These are phyloP conservation scores for Nicotiana tomentosiformis DNA, from an alignment of 257 asterid genomes.

Conservation along the genomic window DNA sequence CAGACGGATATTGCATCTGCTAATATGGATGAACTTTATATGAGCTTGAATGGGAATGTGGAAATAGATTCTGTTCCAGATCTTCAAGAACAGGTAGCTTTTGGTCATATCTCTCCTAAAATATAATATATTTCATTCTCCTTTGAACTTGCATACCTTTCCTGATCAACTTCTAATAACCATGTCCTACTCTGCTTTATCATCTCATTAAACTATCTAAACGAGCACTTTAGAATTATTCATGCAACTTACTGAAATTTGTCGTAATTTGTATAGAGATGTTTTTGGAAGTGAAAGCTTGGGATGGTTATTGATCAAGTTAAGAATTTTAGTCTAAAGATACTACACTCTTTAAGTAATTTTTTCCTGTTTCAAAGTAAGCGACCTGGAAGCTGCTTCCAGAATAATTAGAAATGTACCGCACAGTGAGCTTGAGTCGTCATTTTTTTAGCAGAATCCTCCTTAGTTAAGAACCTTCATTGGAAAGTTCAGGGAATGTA, in stretches of 20 bases:
- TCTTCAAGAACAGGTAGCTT: constrained; percentile 82
- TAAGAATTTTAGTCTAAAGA: background rate
- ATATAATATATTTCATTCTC: background rate
- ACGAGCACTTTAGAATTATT: background rate
- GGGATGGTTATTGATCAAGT: background rate
- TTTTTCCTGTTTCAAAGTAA: background rate
- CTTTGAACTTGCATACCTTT: background rate
- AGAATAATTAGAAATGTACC: background rate
- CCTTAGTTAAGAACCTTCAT: background rate
- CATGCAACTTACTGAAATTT: background rate
- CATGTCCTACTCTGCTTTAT: background rate
- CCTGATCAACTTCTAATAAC: background rate
- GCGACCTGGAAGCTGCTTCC: background rate
- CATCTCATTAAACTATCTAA: background rate
- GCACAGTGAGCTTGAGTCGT: background rate
- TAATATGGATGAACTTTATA: constrained; percentile 30
- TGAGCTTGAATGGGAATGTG: constrained; percentile 36
- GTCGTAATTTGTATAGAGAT: background rate
- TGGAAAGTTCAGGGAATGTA: background rate
- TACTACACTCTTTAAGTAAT: background rate
- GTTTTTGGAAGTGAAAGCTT: background rate
- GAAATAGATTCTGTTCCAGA: constrained; percentile 65
- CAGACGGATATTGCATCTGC: constrained; percentile 32
- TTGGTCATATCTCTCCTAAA: background rate
- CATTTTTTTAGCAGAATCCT: background rate